Evolutionary conservation across 2,329 filamentous ascomycete genomes (phyloP).

Genomic region (Diaporthe ampelina): DNA sequence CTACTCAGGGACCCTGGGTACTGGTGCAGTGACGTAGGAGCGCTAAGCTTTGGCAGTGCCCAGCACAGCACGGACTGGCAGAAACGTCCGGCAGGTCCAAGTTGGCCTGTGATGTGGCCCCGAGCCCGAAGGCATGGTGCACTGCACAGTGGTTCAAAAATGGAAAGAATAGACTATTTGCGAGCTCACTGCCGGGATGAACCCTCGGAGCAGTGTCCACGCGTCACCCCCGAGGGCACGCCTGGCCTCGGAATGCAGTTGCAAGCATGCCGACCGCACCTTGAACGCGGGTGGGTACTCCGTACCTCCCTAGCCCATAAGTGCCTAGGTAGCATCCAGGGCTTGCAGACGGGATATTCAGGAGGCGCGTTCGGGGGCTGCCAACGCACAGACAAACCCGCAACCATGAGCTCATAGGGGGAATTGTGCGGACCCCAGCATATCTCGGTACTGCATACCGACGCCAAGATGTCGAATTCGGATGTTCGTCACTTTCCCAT

Average conservation of each 20-base stretch:
- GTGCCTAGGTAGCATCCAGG: neutral
- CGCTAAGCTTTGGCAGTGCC: neutral
- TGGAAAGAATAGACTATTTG: neutral
- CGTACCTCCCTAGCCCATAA: too few species aligned
- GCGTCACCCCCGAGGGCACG: neutral
- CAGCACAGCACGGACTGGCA: slow-evolving; percentile 10
- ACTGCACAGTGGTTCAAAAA: neutral
- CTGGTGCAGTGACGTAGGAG: slow-evolving; percentile 16
- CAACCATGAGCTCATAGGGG: slow-evolving; percentile 31
- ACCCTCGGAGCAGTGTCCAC: neutral
- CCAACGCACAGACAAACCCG: slow-evolving; percentile 17
- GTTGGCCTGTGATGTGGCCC: neutral
- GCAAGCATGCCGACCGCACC: neutral
- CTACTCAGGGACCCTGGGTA: neutral
- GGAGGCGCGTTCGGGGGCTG: slow-evolving; percentile 11
- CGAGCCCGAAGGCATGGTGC: neutral
- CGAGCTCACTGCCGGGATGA: neutral
- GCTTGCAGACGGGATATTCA: neutral
- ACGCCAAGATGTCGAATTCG: slow-evolving; percentile 27
- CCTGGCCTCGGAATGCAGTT: neutral
- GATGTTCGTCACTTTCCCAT: slow-evolving; percentile 28
- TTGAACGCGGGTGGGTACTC: neutral
- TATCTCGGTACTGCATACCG: slow-evolving; percentile 24
- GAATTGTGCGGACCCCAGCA: neutral
- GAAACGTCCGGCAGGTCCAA: slow-evolving; percentile 8